Evolutionary conservation across 1,284 basidiomycete species (phyloP).

Genomic region (Cystobasidium slooffiae): DNA sequence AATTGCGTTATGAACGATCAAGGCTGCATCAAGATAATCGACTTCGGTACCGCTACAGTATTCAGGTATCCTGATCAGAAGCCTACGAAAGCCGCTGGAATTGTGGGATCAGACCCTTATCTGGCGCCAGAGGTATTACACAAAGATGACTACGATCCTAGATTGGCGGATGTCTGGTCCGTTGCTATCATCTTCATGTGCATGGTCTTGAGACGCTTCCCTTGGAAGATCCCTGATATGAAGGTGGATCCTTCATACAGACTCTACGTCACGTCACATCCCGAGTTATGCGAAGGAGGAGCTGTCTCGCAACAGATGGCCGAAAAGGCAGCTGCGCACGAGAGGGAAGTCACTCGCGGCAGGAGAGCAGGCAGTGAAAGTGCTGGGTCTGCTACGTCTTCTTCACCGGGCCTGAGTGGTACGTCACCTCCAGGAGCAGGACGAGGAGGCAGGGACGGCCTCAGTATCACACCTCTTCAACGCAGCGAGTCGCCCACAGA

Average conservation of each 20-base stretch:
- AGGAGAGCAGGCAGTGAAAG: conserved; percentile 9
- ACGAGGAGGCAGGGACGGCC: conserved; percentile 33
- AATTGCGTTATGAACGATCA: conserved; percentile 97
- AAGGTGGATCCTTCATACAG: conserved; percentile 91
- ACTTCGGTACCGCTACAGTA: conserved; percentile 98
- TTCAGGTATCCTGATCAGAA: conserved; percentile 90
- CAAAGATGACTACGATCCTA: conserved; percentile 82
- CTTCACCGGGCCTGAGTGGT: conserved; percentile 11
- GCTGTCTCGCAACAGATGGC: conserved; percentile 17
- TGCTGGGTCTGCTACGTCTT: conserved; percentile 20
- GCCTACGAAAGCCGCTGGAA: conserved; percentile 78
- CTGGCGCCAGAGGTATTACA: conserved; percentile 94
- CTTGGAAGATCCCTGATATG: conserved; percentile 96
- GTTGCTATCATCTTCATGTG: conserved; percentile 99
- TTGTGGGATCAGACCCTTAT: conserved; percentile 98
- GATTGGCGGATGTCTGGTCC: conserved; percentile 98
- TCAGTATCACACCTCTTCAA: conserved; percentile 47
- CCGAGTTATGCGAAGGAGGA: conserved; percentile 68
- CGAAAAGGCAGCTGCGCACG: conserved; percentile 17
- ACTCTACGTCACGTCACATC: conserved; percentile 89
- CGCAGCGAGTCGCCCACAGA: conserved; percentile 45
- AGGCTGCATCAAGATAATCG: conserved; percentile 97
- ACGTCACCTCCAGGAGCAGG: conserved; percentile 16
- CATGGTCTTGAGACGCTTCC: conserved; percentile 96
- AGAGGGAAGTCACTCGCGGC: neutral